These are phyloP conservation scores for Coprinopsis sp. DNA, from an alignment of 768 basidiomycete genomes.

Conservation along the genomic window DNA sequence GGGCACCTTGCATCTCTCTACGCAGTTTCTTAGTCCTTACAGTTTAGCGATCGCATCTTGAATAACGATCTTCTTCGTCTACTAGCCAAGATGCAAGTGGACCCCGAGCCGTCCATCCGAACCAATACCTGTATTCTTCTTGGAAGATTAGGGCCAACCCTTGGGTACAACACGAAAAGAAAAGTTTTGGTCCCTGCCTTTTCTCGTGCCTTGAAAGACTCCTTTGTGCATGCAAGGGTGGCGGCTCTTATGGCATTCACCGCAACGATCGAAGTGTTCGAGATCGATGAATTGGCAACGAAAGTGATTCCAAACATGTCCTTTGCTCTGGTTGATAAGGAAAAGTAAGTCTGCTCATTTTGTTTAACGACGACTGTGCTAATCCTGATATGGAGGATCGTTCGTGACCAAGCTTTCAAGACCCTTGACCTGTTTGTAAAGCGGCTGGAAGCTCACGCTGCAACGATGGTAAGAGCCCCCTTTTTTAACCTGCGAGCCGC, in stretches of 20 bases:
- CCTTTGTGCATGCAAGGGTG: slow-evolving; percentile 88
- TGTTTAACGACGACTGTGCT: background rate
- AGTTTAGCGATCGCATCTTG: slow-evolving; percentile 88
- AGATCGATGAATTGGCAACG: slow-evolving; percentile 78
- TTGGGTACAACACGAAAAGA: slow-evolving; percentile 85
- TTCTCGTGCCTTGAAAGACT: slow-evolving; percentile 80
- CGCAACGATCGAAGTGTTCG: slow-evolving; percentile 89
- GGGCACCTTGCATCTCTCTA: background rate
- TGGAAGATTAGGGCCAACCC: slow-evolving; percentile 79
- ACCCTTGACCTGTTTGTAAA: slow-evolving; percentile 85
- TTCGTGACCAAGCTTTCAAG: slow-evolving; percentile 95
- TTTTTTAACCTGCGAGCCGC: background rate
- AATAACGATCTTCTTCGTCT: slow-evolving; percentile 95
- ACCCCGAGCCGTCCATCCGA: slow-evolving; percentile 90
- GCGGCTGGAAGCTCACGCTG: slow-evolving; percentile 73
- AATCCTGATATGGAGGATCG: slow-evolving; percentile 48
- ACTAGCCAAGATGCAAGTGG: slow-evolving; percentile 89
- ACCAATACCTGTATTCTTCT: slow-evolving; percentile 97
- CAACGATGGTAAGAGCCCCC: slow-evolving; percentile 62
- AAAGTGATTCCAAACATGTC: slow-evolving; percentile 88
- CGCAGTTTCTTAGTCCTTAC: background rate
- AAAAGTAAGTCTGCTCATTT: slow-evolving; percentile 59
- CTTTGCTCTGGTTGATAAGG: slow-evolving; percentile 79
- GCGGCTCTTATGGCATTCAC: slow-evolving; percentile 95
- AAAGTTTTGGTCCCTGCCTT: slow-evolving; percentile 98